phyloP scores from a whole-genome alignment of 1,284 basidiomycete genomes.

The Bondarzewia mesenterica region DNA sequence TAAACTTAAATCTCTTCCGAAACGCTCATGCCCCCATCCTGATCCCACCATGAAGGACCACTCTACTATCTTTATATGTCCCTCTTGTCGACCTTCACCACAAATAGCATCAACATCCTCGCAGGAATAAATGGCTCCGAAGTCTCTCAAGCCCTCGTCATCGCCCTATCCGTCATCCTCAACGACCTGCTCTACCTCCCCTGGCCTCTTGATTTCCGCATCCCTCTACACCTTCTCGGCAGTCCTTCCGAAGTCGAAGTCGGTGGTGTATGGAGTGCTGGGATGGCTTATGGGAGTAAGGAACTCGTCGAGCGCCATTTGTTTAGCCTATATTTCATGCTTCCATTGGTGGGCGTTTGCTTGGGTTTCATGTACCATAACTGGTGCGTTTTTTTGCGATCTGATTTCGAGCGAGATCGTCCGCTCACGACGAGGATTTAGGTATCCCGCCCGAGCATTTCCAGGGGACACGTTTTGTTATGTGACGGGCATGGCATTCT shows the following conservation, averaged over 20 bases:
- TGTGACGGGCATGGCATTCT: conserved; percentile 95
- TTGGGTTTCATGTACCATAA: conserved; percentile 89
- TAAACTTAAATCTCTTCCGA: conserved; percentile 25
- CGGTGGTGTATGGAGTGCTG: conserved; percentile 72
- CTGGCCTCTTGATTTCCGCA: conserved; percentile 63
- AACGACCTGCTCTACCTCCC: conserved; percentile 94
- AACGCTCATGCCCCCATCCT: not conserved
- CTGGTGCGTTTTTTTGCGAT: conserved; percentile 51
- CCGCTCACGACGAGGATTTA: too few relatives aligned
- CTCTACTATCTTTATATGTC: conserved; percentile 97
- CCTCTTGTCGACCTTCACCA: conserved; percentile 91
- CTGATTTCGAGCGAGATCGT: too few relatives aligned
- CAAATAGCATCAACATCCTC: conserved; percentile 98
- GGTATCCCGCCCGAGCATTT: conserved; percentile 94
- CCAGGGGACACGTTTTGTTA: conserved; percentile 98
- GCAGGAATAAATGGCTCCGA: conserved; percentile 98
- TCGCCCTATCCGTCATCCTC: conserved; percentile 82
- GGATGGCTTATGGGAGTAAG: conserved; percentile 78
- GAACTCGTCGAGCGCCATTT: conserved; percentile 89
- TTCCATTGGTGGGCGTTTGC: conserved; percentile 89
- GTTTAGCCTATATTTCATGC: conserved; percentile 94
- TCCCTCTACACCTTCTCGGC: conserved; percentile 64
- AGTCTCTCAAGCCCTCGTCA: conserved; percentile 88
- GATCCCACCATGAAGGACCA: conserved; percentile 68
- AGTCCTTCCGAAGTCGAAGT: conserved; percentile 58